phyloP scores from a whole-genome alignment of 1,284 basidiomycete genomes.

The Cronartium quercuum region DNA sequence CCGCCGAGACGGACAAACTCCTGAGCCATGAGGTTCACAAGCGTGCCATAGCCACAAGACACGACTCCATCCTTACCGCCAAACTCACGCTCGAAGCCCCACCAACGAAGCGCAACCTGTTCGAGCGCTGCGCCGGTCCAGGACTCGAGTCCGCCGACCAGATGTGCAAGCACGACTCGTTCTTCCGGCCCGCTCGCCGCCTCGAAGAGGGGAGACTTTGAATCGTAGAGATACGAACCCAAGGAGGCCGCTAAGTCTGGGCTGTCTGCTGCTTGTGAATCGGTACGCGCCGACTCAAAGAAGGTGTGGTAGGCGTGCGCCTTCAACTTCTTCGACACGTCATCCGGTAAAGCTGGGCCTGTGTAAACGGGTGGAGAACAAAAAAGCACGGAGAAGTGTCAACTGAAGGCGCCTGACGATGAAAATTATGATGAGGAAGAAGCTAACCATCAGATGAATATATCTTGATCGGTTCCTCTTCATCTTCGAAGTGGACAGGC shows the following conservation, averaged over 20 bases:
- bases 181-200: neutral
- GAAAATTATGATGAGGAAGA: neutral
- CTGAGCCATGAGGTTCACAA: slow-evolving; percentile 47
- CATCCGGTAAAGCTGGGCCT: slow-evolving; percentile 11
- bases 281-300: slow-evolving; percentile 7
- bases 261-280: slow-evolving; percentile 9
- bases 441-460: slow-evolving; percentile 22
- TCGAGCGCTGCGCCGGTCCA: slow-evolving; percentile 47
- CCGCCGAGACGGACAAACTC: slow-evolving; percentile 43
- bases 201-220: slow-evolving; percentile 20
- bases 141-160: slow-evolving; percentile 36
- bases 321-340: slow-evolving; percentile 4
- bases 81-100: slow-evolving; percentile 48
- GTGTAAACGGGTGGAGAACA: neutral
- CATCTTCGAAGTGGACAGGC: slow-evolving; percentile 33
- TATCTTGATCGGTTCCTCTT: slow-evolving; percentile 19
- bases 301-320: slow-evolving; percentile 30
- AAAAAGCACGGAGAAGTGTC: neutral
- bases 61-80: slow-evolving; percentile 49
- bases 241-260: neutral
- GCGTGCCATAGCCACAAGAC: slow-evolving; percentile 45
- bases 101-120: slow-evolving; percentile 48
- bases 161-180: neutral
- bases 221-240: neutral
- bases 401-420: neutral